These are phyloP conservation scores for Boechera divaricarpa DNA, from an alignment of 345 rosid genomes.

Conservation along the genomic window DNA sequence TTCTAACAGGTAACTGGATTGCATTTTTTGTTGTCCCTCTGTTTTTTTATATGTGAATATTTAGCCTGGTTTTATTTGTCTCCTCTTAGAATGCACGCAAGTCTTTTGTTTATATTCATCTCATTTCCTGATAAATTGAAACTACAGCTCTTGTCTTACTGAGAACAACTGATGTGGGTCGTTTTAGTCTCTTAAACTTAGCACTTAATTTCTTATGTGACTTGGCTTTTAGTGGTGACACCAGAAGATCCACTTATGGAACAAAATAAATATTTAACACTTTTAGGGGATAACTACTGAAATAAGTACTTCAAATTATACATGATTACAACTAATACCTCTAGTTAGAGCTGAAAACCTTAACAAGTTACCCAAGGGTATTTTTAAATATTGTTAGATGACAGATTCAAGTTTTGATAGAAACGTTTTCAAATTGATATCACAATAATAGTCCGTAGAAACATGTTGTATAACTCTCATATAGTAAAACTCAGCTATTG, in stretches of 20 bases:
- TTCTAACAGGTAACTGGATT: conserved; percentile 66
- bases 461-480: background rate
- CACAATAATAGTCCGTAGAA: background rate
- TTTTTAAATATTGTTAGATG: background rate
- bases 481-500: background rate
- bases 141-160: background rate
- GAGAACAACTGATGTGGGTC: background rate
- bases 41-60: background rate
- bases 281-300: background rate
- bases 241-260: background rate
- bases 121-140: conserved; percentile 5
- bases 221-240: conserved; percentile 2
- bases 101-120: conserved; percentile 10
- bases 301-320: background rate
- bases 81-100: conserved; percentile 1
- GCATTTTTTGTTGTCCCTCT: background rate
- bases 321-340: background rate
- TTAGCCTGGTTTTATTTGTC: background rate
- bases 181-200: conserved; percentile 1
- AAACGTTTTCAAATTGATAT: background rate
- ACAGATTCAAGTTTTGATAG: background rate
- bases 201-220: background rate
- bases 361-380: background rate
- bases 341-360: background rate
- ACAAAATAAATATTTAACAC: background rate